A percentile compares a stretch with the other conserved stretches of the same genome.
phyloP scores from a whole-genome alignment of 148 eudicot genomes.

The Chenopodium formosanum region DNA sequence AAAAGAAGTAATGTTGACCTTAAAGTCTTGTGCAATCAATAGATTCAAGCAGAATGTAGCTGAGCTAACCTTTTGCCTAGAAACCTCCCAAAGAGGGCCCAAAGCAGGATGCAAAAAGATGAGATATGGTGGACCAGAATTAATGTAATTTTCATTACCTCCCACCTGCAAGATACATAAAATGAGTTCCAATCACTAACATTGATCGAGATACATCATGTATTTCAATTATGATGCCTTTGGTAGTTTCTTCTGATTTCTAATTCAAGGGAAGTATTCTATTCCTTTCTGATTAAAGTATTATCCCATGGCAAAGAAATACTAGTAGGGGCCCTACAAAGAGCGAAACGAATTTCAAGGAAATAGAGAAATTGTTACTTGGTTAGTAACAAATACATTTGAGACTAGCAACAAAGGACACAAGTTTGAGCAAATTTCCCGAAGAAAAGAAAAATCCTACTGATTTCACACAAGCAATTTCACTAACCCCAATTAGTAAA shows the following conservation, averaged over 20 bases:
- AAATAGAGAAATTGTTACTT: not conserved
- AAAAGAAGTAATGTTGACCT: constrained; percentile 8
- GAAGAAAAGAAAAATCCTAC: no score
- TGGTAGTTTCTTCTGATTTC: constrained; percentile 4
- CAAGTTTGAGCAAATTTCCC: not conserved
- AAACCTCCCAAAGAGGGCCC: constrained; percentile 96
- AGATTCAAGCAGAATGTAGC: not conserved
- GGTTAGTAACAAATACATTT: not conserved
- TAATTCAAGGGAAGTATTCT: not conserved
- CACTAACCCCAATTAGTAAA: no score
- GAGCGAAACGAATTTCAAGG: not conserved
- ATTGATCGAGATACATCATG: not conserved
- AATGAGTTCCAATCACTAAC: constrained; percentile 1
- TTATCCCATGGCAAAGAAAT: not conserved
- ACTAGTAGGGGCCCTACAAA: not conserved
- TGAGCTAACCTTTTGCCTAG: constrained; percentile 74
- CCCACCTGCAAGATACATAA: constrained; percentile 52
- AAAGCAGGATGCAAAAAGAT: constrained; percentile 91
- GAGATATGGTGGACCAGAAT: constrained; percentile 89
- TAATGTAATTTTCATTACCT: constrained; percentile 63
- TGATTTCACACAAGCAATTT: no score
- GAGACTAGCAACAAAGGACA: not conserved
- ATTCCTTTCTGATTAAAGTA: not conserved
- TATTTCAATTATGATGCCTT: not conserved
- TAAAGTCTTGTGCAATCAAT: not conserved